Base-by-base conservation (phyloP, 2,329 filamentous ascomycete genomes). In the Colletotrichum brevisporum region DNA sequence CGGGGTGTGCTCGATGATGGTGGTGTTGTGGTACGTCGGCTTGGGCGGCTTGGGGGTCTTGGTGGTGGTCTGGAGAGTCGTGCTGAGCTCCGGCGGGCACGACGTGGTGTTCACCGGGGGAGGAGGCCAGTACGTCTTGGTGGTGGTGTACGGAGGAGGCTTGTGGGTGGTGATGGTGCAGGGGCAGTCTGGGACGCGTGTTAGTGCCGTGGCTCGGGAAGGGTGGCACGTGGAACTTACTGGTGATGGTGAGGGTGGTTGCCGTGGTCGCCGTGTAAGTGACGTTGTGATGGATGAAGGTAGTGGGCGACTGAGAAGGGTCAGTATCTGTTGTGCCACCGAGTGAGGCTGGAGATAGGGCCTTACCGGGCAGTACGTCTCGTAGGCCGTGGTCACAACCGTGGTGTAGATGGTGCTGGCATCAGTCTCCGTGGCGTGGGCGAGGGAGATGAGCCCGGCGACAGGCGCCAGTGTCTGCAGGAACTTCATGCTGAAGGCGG, bases 331-430 rank as follows among this genome's bases (percentile, higher is more conserved):
- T 2, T 3, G 4, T 24, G 6, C n/a, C 9, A 2, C 10, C 51
- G 10, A 13, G 21, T 51, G 10, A 13, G 21, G 15, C 48, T 41
- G 24, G 13, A 12, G 36, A 16, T 13, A 4, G 16, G 3, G 51
- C 78, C 79, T 73, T 78, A 83, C 82, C 16, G 84, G 83, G 72
- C 83, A 85, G 76, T 79, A 81, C 51, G 81, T 82, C 45, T 80
- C 79, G 73, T 80, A 83, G 65, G 77, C 75, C 12, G 78, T 79
- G 56, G 78, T 76, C 61, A 80, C 71, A 60, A 81, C 76, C n/a
- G 82, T 83, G 26, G 80, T 81, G 70, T 74, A 77, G 62, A 72
- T 47, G 10, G 73, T 76, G 63, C 63, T 73, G 62, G 26, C 54
- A n/a, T 62, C 59, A 31, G 63, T 58, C 27, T 63, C 74, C 71